Percentiles rank a stretch among this genome's conserved stretches.
Conservation (phyloP, 306 rosid genomes). For the Crotalaria pallida region DNA sequence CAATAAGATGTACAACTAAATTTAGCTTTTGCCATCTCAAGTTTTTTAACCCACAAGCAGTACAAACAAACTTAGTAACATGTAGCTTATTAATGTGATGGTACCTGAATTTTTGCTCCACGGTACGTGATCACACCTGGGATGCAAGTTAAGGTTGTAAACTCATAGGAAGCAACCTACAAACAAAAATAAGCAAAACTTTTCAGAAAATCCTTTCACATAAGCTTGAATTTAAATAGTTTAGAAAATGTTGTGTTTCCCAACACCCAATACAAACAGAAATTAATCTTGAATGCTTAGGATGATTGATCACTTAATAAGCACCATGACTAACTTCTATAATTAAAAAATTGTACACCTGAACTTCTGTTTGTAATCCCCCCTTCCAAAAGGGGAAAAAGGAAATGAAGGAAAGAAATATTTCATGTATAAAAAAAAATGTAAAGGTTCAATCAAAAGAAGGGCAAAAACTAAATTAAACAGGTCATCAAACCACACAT, state of each 20-base stretch:
- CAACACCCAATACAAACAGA: background rate
- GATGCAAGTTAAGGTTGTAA: constrained; percentile 94
- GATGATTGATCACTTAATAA: background rate
- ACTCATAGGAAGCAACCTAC: constrained; percentile 98
- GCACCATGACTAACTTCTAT: background rate
- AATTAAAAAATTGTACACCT: background rate
- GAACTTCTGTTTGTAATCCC: background rate
- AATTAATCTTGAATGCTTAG: background rate
- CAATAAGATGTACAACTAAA: background rate
- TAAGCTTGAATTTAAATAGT: constrained; percentile 6
- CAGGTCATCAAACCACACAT: background rate
- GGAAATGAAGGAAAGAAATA: background rate
- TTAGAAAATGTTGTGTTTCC: background rate
- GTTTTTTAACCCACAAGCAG: background rate
- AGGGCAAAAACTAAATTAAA: background rate
- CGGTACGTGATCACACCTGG: constrained; percentile 90
- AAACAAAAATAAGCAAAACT: constrained; percentile 17
- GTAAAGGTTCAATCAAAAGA: background rate
- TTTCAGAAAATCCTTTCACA: constrained; percentile 22
- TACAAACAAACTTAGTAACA: background rate
- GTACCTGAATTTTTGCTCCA: constrained; percentile 97
- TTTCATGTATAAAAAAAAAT: background rate
- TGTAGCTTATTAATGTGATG: background rate
- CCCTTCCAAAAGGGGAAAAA: background rate
- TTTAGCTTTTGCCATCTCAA: background rate